These are phyloP conservation scores for Malassezia japonica DNA, from an alignment of 1,284 basidiomycete species.

Conservation along the genomic window DNA sequence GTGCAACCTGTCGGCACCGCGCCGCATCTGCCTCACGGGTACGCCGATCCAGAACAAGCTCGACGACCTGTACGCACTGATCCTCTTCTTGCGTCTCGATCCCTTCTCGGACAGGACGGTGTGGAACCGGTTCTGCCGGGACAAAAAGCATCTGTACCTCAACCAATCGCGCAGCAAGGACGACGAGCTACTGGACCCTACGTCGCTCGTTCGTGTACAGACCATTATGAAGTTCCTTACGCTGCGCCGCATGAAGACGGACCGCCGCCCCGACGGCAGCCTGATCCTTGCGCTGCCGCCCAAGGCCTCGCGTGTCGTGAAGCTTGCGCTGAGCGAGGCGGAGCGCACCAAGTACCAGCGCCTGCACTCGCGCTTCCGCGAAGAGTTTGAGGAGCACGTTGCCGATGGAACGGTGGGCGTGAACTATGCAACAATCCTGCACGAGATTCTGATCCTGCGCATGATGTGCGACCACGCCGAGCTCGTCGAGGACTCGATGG, in stretches of 20 bases:
- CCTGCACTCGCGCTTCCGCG: conserved; percentile 77
- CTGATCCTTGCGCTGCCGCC: conserved; percentile 72
- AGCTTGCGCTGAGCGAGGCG: conserved; percentile 69
- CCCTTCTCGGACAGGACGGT: conserved; percentile 85
- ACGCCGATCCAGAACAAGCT: conserved; percentile 98
- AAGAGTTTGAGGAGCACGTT: conserved; percentile 75
- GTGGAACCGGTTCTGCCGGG: conserved; percentile 87
- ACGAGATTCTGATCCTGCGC: conserved; percentile 64
- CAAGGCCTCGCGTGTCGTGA: conserved; percentile 71
- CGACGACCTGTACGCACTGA: conserved; percentile 89
- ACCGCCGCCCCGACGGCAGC: conserved; percentile 67
- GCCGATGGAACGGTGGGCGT: conserved; percentile 80
- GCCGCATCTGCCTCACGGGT: conserved; percentile 85
- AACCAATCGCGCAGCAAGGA: conserved; percentile 6
- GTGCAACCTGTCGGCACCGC: conserved; percentile 85
- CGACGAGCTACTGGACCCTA: conserved; percentile 55
- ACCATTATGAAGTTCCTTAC: conserved; percentile 95
- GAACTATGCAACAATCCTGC: conserved; percentile 93
- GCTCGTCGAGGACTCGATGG: conserved; percentile 59
- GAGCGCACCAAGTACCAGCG: conserved; percentile 80
- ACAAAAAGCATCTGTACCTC: conserved; percentile 61
- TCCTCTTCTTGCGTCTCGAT: conserved; percentile 84
- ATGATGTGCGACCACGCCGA: conserved; percentile 97
- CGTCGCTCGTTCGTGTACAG: conserved; percentile 86
- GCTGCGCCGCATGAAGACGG: conserved; percentile 88